phyloP scores from a whole-genome alignment of 1,284 basidiomycete genomes.

The Ceratobasidium sp. region DNA sequence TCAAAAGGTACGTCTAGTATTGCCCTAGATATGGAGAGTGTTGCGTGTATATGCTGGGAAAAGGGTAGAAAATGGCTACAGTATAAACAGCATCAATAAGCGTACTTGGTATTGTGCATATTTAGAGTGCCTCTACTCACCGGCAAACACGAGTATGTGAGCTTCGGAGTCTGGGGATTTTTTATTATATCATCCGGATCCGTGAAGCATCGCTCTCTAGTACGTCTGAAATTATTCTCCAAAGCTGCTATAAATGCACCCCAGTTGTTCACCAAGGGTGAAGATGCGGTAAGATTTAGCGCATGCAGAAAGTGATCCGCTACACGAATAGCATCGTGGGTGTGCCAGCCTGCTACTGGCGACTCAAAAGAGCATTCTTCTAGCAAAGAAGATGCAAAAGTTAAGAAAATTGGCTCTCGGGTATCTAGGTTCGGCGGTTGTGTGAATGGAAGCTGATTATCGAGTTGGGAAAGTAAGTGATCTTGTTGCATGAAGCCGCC shows the following conservation, averaged over 20 bases:
- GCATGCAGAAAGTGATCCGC: slow-evolving; percentile 30
- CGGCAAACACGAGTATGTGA: background rate
- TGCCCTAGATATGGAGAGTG: background rate
- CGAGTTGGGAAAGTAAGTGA: background rate
- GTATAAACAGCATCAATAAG: too few relatives aligned
- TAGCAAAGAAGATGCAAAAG: slow-evolving; percentile 6
- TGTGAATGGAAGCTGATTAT: background rate
- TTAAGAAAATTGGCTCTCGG: slow-evolving; percentile 19
- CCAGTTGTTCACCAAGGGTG: background rate
- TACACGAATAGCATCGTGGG: background rate
- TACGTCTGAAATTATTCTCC: background rate
- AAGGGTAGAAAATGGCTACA: background rate
- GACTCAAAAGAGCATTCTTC: slow-evolving; percentile 22
- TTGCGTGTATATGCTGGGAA: background rate
- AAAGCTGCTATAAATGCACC: background rate
- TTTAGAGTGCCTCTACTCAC: background rate
- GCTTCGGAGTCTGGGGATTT: slow-evolving; percentile 5
- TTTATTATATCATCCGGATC: background rate
- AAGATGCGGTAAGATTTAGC: background rate
- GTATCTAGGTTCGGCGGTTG: background rate
- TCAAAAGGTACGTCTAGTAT: too few relatives aligned
- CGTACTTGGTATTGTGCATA: too few relatives aligned
- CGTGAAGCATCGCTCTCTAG: background rate
- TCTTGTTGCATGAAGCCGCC: slow-evolving; percentile 14
- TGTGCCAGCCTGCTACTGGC: background rate